Base-by-base conservation (phyloP, 208 protist genomes). In the Blechomonas ayalai region DNA sequence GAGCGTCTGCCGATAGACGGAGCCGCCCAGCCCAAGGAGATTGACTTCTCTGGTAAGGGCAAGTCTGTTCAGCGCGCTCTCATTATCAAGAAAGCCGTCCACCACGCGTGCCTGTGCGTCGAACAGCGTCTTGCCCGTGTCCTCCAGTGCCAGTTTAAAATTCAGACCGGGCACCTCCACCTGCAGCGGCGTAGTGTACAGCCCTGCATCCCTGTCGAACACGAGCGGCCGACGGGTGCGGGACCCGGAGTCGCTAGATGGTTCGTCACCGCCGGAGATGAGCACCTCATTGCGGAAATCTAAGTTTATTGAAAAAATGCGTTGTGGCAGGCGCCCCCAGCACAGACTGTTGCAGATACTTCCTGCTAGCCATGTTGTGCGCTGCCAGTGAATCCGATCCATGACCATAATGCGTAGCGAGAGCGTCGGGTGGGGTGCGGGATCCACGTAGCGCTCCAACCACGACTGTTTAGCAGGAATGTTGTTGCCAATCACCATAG, bases 311-410 rank as follows among this genome's bases (percentile, higher is more conserved):
- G 71, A 79, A 56, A 79, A 88, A 29, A 91, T 83, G 31, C 63
- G 63, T 46, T 84, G 68, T 5, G 82, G 82, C 8, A 91, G 42
- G 3, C 75, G 50, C 2, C 82, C 82, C 75, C 78, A 91, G 48
- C 78, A 88, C 15, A 81, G 53, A 42, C 75, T 86, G 34, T 34
- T 62, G 61, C 78, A 87, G 51, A 88, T 78, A 35, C 64, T 79
- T 3, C 69, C 58, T 1, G 66, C 78, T 48, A 85, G 52, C 79
- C 82, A 91, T 20, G 52, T 70, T 12, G 78, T 91, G 48, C 78
- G 82, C 52, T 88, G 82, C 79, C 82, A 91, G 56, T 86, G 73
- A 43, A 88, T 73, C 45, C 82, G 78, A 47, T 91, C 82, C 45
- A 85, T 53, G 15, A 87, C 78, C 41, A 73, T 66, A 24, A 86